Conservation (phyloP, 345 rosid species). For the Sisymbrium altissimum region DNA sequence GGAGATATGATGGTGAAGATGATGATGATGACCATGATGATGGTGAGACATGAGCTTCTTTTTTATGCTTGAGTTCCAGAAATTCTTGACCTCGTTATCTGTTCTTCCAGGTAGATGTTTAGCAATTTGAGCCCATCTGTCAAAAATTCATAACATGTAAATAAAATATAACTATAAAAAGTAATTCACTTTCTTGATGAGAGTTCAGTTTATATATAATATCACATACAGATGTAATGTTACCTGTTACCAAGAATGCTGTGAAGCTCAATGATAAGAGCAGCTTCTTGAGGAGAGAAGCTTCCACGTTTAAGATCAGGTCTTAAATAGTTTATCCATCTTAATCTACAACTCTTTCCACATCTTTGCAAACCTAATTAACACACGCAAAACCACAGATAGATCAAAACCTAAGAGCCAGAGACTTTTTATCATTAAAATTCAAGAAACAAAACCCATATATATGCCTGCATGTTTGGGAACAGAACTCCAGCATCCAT, state of each 20-base stretch:
- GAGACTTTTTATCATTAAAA: background rate
- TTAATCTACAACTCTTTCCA: conserved; percentile 95
- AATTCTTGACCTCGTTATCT: conserved; percentile 91
- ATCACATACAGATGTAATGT: background rate
- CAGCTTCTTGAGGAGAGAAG: conserved; percentile 92
- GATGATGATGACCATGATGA: conserved; percentile 24
- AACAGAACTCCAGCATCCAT: conserved; percentile 99
- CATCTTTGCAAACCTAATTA: conserved; percentile 82
- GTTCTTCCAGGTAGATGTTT: conserved; percentile 92
- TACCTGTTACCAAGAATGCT: conserved; percentile 92
- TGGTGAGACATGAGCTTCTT: conserved; percentile 72
- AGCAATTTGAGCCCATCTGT: conserved; percentile 92
- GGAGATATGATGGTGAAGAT: conserved; percentile 42
- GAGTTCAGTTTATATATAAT: background rate
- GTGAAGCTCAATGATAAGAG: conserved; percentile 92
- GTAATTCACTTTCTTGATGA: background rate
- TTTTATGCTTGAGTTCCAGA: conserved; percentile 91
- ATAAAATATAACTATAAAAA: background rate
- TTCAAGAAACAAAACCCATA: conserved; percentile 4
- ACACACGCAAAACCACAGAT: background rate
- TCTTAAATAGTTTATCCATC: conserved; percentile 94
- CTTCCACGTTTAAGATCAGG: conserved; percentile 97
- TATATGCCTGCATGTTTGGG: conserved; percentile 82
- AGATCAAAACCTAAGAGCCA: background rate
- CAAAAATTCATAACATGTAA: background rate